Evolutionary conservation across 495 filamentous ascomycete genomes (phyloP).

Genomic region (Podospora appendiculata): DNA sequence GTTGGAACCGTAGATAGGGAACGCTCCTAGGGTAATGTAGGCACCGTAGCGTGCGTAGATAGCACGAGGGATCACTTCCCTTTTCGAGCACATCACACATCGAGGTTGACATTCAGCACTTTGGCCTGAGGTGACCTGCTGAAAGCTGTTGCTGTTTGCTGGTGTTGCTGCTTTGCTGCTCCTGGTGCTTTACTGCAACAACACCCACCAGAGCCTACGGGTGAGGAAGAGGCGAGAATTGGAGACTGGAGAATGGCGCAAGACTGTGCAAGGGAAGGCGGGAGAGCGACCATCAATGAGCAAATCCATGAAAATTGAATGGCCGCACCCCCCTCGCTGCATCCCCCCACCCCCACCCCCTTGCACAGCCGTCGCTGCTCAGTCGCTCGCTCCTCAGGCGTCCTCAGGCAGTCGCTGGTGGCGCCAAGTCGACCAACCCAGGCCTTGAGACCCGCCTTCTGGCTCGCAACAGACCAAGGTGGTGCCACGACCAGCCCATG

Average conservation of each 20-base stretch:
- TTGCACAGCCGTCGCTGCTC: background rate
- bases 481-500: constrained; percentile 28
- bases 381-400: background rate
- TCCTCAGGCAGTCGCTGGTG: background rate
- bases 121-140: no score
- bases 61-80: background rate
- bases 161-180: no score
- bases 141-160: no score
- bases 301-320: background rate
- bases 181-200: background rate
- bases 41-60: background rate
- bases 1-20: constrained; percentile 1
- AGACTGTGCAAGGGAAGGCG: constrained; percentile 1
- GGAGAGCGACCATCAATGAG: background rate
- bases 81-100: background rate
- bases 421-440: no score
- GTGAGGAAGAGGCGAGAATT: constrained; percentile 10
- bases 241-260: constrained; percentile 1
- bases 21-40: background rate
- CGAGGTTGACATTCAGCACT: background rate
- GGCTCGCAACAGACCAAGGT: constrained; percentile 22
- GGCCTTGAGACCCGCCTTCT: constrained; percentile 9
- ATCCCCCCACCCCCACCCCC: background rate
- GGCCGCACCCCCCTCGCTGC: background rate
- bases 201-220: no score